A percentile compares a stretch with the other conserved stretches of the same genome.
Conservation (phyloP, 2,329 filamentous ascomycete species). For the Lecanosticta acicola region DNA sequence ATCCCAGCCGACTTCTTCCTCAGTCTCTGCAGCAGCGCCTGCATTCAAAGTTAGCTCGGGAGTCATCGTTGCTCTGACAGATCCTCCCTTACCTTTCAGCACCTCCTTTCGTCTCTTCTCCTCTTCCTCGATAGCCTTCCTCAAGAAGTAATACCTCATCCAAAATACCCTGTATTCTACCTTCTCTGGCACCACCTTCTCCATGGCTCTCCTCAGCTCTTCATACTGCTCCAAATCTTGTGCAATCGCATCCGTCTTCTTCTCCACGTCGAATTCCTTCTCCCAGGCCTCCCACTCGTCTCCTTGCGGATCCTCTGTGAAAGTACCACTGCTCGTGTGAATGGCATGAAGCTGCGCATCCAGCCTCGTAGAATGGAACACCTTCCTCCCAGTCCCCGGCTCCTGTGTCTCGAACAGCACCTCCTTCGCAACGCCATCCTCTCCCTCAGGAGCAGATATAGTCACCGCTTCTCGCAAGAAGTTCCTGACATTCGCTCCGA, state of each 20-base stretch:
- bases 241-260: slow-evolving; percentile 78
- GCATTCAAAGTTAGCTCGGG: slow-evolving; percentile 15
- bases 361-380: slow-evolving; percentile 90
- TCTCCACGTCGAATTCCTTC: slow-evolving; percentile 69
- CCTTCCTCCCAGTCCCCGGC: slow-evolving; percentile 73
- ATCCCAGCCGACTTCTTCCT: slow-evolving; percentile 63
- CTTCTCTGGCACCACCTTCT: slow-evolving; percentile 86
- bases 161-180: slow-evolving; percentile 90
- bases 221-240: slow-evolving; percentile 78
- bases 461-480: slow-evolving; percentile 87
- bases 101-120: slow-evolving; percentile 84
- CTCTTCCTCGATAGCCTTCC: slow-evolving; percentile 87
- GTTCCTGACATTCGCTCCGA: slow-evolving; percentile 81
- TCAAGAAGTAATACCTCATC: slow-evolving; percentile 90
- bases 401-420: slow-evolving; percentile 94
- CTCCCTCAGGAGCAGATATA: slow-evolving; percentile 64
- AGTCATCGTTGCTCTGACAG: too few species aligned
- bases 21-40: slow-evolving; percentile 67
- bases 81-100: slow-evolving; percentile 81
- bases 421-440: slow-evolving; percentile 43
- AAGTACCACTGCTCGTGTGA: slow-evolving; percentile 76
- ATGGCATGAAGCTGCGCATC: slow-evolving; percentile 95
- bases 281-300: slow-evolving; percentile 71
- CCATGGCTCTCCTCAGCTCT: slow-evolving; percentile 83
- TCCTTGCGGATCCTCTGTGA: slow-evolving; percentile 68